Conservation (phyloP, 768 basidiomycete genomes). For the Kockovaella imperatae region DNA sequence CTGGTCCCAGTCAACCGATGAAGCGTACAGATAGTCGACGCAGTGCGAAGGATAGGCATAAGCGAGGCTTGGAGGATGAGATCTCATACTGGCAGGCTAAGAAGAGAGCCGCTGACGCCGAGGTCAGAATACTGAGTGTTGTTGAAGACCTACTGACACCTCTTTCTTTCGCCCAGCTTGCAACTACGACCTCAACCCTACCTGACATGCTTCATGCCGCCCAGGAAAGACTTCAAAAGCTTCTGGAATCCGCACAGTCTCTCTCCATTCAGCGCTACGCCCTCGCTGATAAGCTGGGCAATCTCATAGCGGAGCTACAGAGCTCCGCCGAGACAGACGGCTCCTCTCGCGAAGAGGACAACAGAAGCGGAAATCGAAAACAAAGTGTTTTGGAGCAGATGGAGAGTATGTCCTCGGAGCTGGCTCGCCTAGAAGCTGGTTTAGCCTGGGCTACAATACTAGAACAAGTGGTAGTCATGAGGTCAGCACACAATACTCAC, state of each 20-base stretch:
- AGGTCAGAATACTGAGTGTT: constrained; percentile 14
- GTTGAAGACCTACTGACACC: not conserved
- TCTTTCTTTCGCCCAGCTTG: constrained; percentile 32
- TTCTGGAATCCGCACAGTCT: constrained; percentile 61
- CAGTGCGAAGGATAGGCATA: not conserved
- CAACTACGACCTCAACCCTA: constrained; percentile 9
- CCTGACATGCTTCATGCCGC: constrained; percentile 52
- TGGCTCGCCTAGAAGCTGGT: constrained; percentile 70
- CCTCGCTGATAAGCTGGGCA: constrained; percentile 66
- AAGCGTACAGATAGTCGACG: not conserved
- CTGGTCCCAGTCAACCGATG: no score
- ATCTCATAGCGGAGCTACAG: constrained; percentile 56
- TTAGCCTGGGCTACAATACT: constrained; percentile 68
- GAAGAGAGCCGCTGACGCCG: constrained; percentile 12
- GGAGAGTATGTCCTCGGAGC: constrained; percentile 64
- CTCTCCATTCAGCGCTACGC: constrained; percentile 68
- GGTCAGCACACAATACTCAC: constrained; percentile 49
- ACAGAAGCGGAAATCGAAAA: no score
- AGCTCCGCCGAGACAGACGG: no score
- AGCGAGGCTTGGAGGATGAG: constrained; percentile 26
- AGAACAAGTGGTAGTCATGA: constrained; percentile 61
- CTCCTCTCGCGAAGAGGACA: no score
- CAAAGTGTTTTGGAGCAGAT: constrained; percentile 69
- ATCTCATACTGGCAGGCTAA: constrained; percentile 29
- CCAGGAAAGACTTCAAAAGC: constrained; percentile 49